Evolutionary conservation across 768 basidiomycete genomes (phyloP).

Genomic region (Leccinellum albellum): DNA sequence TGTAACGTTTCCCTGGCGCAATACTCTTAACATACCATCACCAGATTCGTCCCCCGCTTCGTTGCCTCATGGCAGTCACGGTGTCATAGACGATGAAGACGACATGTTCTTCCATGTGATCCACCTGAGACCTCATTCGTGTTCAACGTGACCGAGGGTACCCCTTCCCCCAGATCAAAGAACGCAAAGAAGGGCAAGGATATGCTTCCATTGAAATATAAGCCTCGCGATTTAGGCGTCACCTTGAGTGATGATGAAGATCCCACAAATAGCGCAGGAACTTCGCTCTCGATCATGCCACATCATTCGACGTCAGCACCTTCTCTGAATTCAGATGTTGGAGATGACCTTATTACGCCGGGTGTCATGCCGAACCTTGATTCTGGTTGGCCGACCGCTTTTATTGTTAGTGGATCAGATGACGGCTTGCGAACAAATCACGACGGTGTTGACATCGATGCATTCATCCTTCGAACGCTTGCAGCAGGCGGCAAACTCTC

Average conservation of each 20-base stretch:
- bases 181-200: slow-evolving; percentile 22
- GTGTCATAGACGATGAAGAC: slow-evolving; percentile 42
- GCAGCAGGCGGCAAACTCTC: slow-evolving; percentile 52
- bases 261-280: slow-evolving; percentile 14
- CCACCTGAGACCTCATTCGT: slow-evolving; percentile 51
- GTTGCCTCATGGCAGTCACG: slow-evolving; percentile 27
- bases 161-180: slow-evolving; percentile 52
- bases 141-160: slow-evolving; percentile 51
- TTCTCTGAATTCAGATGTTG: slow-evolving; percentile 53
- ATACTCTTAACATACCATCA: slow-evolving; percentile 38
- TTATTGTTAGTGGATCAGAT: slow-evolving; percentile 39
- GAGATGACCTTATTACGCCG: slow-evolving; percentile 71
- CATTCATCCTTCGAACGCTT: slow-evolving; percentile 70
- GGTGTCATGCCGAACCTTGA: slow-evolving; percentile 46
- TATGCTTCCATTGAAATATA: slow-evolving; percentile 62
- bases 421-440: slow-evolving; percentile 26
- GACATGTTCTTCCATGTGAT: slow-evolving; percentile 51
- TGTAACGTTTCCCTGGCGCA: slow-evolving; percentile 35
- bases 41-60: slow-evolving; percentile 49
- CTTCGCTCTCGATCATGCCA: slow-evolving; percentile 41
- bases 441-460: slow-evolving; percentile 51
- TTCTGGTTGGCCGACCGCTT: slow-evolving; percentile 62
- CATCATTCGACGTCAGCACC: slow-evolving; percentile 60
- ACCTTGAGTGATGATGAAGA: slow-evolving; percentile 59
- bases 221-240: slow-evolving; percentile 65